Conservation (phyloP, 371 early-diverging fungal genomes). For the Blyttiomyces sp. region DNA sequence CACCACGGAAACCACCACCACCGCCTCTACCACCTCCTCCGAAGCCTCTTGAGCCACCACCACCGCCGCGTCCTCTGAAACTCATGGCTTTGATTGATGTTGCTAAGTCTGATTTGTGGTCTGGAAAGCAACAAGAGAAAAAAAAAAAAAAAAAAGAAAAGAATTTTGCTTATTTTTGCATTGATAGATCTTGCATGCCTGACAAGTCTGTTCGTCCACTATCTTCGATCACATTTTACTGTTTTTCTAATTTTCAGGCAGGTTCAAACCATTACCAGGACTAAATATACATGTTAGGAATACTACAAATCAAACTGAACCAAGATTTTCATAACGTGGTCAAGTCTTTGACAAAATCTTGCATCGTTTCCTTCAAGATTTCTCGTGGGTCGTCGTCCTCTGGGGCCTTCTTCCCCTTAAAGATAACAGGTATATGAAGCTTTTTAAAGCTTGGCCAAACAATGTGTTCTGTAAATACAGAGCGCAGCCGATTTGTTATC, state of each 20-base stretch:
- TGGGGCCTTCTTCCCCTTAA: neutral
- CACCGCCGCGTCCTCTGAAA: conserved; percentile 9
- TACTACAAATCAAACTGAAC: too few species aligned
- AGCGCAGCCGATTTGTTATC: conserved; percentile 68
- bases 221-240: too few species aligned
- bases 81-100: conserved; percentile 12
- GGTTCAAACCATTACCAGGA: too few species aligned
- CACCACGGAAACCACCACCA: conserved; percentile 31
- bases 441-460: conserved; percentile 42
- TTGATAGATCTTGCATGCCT: too few species aligned
- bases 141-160: neutral
- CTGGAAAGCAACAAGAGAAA: neutral
- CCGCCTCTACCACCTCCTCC: conserved; percentile 26
- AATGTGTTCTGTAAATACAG: conserved; percentile 54
- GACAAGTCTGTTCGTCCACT: too few species aligned
- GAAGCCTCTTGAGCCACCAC: neutral
- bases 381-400: too few species aligned
- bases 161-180: too few species aligned
- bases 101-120: neutral
- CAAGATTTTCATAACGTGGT: too few species aligned
- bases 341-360: too few species aligned
- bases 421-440: conserved; percentile 17
- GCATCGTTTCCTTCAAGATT: too few species aligned
- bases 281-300: too few species aligned
- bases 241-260: too few species aligned